These are phyloP conservation scores for Podila verticillata DNA, from an alignment of 192 early-diverging fungal species.

Conservation along the genomic window DNA sequence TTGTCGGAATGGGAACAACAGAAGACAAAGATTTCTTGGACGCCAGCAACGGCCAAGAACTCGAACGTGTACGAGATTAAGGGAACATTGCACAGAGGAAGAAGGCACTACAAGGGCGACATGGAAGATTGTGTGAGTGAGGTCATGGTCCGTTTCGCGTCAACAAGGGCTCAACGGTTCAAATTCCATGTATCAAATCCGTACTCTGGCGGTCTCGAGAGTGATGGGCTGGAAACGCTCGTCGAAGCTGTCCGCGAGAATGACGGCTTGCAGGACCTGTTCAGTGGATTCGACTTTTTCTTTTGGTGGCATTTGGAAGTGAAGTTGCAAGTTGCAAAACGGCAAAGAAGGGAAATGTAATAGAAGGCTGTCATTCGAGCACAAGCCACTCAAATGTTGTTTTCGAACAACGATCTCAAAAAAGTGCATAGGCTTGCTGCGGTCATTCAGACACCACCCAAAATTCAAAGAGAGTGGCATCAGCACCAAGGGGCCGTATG, in stretches of 20 bases:
- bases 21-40: slow-evolving; percentile 87
- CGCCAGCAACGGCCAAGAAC: slow-evolving; percentile 85
- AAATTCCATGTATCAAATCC: not conserved
- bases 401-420: too few relatives aligned
- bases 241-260: slow-evolving; percentile 92
- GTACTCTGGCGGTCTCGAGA: slow-evolving; percentile 80
- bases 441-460: too few relatives aligned
- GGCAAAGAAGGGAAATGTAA: too few relatives aligned
- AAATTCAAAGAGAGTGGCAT: too few relatives aligned
- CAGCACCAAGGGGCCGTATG: too few relatives aligned
- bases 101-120: slow-evolving; percentile 72
- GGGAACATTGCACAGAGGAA: slow-evolving; percentile 95
- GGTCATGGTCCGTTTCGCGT: not conserved
- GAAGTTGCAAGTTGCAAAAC: too few relatives aligned
- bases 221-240: slow-evolving; percentile 90
- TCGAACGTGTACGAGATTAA: slow-evolving; percentile 98
- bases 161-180: too few relatives aligned
- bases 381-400: too few relatives aligned
- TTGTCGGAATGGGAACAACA: slow-evolving; percentile 85
- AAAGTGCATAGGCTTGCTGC: too few relatives aligned
- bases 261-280: slow-evolving; percentile 85
- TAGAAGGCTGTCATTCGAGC: too few relatives aligned
- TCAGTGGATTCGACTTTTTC: slow-evolving; percentile 60
- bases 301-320: slow-evolving; percentile 44
- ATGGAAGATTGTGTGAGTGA: not conserved